Percentiles rank a stretch among this genome's conserved stretches.
These are phyloP conservation scores for Juglanconis sp. DNA, from an alignment of 2,329 filamentous ascomycete species.

Conservation along the genomic window DNA sequence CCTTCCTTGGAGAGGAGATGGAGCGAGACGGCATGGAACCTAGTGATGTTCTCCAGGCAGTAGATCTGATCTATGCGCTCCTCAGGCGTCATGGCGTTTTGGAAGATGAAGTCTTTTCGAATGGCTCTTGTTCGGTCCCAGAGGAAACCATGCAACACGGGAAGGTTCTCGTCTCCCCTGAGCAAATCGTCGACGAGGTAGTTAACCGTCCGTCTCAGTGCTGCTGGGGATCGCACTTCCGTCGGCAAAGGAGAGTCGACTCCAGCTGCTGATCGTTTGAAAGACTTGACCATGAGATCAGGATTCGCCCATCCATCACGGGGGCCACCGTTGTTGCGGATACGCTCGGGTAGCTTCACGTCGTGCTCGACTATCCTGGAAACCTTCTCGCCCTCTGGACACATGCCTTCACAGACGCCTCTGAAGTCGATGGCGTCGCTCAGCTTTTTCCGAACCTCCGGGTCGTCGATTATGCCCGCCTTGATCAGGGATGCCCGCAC, in stretches of 20 bases:
- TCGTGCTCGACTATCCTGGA: constrained; percentile 61
- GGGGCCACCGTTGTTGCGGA: constrained; percentile 35
- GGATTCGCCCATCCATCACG: constrained; percentile 44
- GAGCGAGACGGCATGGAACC: constrained; percentile 64
- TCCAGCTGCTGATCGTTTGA: constrained; percentile 65
- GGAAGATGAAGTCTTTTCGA: constrained; percentile 66
- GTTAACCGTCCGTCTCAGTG: constrained; percentile 58
- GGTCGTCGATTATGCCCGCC: constrained; percentile 62
- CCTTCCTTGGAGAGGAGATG: constrained; percentile 59
- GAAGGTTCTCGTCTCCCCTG: constrained; percentile 51
- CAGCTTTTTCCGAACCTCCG: constrained; percentile 58
- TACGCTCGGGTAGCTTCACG: constrained; percentile 54
- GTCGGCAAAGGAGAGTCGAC: constrained; percentile 65
- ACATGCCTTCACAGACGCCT: constrained; percentile 68
- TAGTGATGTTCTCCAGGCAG: constrained; percentile 62
- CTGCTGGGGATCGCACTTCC: constrained; percentile 61
- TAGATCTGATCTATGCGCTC: constrained; percentile 60
- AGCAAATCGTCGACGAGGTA: constrained; percentile 62
- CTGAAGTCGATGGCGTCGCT: constrained; percentile 65
- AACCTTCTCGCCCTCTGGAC: constrained; percentile 64
- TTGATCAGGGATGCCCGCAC: constrained; percentile 57
- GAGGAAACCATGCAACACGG: constrained; percentile 58
- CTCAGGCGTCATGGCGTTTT: constrained; percentile 55
- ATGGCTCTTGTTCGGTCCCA: constrained; percentile 68
- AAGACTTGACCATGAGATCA: constrained; percentile 61